phyloP scores from a whole-genome alignment of 805 yeast genomes.

The Limtongozyma cylindracea region DNA sequence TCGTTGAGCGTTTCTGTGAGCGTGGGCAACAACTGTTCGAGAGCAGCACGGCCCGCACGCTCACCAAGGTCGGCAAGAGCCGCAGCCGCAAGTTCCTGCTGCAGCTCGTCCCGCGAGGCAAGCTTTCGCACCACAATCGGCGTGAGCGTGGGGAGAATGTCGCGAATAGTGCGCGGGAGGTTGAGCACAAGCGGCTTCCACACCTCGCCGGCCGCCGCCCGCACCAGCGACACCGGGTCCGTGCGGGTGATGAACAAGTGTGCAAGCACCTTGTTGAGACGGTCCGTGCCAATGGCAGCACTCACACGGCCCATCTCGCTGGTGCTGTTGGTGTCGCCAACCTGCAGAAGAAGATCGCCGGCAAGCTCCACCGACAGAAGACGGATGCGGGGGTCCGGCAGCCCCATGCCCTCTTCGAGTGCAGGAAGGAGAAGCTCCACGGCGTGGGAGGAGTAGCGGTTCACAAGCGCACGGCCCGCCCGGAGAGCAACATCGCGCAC shows the following conservation, averaged over 20 bases:
- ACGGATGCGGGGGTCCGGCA: conserved; percentile 65
- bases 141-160: conserved; percentile 67
- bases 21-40: conserved; percentile 67
- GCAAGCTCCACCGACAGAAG: conserved; percentile 84
- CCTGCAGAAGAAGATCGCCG: conserved; percentile 84
- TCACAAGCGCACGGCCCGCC: conserved; percentile 80
- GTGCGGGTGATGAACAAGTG: conserved; percentile 86
- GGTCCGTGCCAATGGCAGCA: conserved; percentile 63
- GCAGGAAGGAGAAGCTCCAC: conserved; percentile 87
- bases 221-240: conserved; percentile 67
- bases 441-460: conserved; percentile 78
- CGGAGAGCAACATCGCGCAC: conserved; percentile 76
- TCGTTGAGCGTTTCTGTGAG: conserved; percentile 33
- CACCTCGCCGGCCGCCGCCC: conserved; percentile 75
- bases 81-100: conserved; percentile 75
- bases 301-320: conserved; percentile 39
- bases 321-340: conserved; percentile 71
- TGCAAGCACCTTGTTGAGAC: conserved; percentile 70
- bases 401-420: conserved; percentile 72
- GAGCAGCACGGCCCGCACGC: conserved; percentile 75
- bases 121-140: conserved; percentile 56
- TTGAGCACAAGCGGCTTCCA: conserved; percentile 95
- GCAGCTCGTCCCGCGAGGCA: conserved; percentile 58
- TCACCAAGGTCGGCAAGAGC: conserved; percentile 88
- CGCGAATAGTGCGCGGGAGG: conserved; percentile 86